A percentile compares a stretch with the other conserved stretches of the same genome.
Conservation (phyloP, 192 early-diverging fungal species). For the Rhizoclosmatium globosum region DNA sequence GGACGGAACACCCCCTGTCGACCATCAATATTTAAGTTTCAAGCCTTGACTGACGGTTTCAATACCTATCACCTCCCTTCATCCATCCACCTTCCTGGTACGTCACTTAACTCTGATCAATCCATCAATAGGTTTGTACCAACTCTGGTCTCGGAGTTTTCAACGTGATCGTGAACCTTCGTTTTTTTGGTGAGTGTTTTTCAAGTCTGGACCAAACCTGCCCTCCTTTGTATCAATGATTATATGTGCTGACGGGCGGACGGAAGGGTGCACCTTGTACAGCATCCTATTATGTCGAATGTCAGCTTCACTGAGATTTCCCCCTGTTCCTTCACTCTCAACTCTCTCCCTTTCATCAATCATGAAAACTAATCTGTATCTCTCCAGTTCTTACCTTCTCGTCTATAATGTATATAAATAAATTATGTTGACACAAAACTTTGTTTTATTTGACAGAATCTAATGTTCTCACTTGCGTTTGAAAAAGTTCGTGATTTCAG, state of each 20-base stretch:
- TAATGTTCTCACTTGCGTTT: neutral
- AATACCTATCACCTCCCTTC: neutral
- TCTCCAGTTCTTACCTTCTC: no score
- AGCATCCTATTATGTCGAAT: constrained; percentile 25
- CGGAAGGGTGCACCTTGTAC: constrained; percentile 21
- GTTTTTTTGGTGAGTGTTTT: constrained; percentile 1
- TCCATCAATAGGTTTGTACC: neutral
- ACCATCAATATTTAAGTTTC: constrained; percentile 12
- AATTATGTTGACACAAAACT: no score
- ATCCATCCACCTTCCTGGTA: neutral
- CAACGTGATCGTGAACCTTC: neutral
- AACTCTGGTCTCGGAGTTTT: neutral
- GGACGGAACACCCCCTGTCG: constrained; percentile 32
- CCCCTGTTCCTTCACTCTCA: no score
- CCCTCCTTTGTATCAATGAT: constrained; percentile 8
- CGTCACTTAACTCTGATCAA: neutral
- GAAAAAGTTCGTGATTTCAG: constrained; percentile 10
- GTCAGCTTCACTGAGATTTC: constrained; percentile 30
- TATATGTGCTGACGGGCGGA: constrained; percentile 33
- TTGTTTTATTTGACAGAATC: no score
- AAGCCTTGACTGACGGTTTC: constrained; percentile 24
- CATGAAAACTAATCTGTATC: no score
- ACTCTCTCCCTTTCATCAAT: no score
- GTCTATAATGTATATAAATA: no score
- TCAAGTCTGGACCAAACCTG: neutral